Conservation (phyloP, 148 eudicot species). For the Vaccinium vitisidaea region DNA sequence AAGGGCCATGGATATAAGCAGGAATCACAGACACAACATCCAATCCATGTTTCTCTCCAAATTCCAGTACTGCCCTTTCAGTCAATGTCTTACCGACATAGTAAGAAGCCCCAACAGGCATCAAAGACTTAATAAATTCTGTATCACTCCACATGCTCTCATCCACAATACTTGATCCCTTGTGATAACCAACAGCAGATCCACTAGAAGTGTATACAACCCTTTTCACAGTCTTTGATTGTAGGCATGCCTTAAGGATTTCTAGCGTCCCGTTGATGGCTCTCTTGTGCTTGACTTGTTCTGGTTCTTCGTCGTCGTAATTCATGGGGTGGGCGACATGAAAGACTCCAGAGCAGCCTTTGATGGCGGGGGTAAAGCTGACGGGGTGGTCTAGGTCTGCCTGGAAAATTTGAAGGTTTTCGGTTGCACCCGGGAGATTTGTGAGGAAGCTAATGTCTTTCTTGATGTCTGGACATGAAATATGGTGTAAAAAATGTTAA, state of each 20-base stretch:
- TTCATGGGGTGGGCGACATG: slow-evolving; percentile 44
- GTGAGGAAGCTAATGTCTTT: slow-evolving; percentile 48
- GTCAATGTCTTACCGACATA: slow-evolving; percentile 35
- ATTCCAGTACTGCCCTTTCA: slow-evolving; percentile 40
- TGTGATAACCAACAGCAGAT: slow-evolving; percentile 18
- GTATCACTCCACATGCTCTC: slow-evolving; percentile 35
- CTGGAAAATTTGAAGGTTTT: slow-evolving; percentile 30
- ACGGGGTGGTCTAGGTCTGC: slow-evolving; percentile 39
- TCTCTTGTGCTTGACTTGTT: slow-evolving; percentile 27
- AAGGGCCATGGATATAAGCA: slow-evolving; percentile 33
- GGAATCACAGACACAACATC: slow-evolving; percentile 37
- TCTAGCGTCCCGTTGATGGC: slow-evolving; percentile 23
- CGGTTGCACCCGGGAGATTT: slow-evolving; percentile 38
- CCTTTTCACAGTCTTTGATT: slow-evolving; percentile 41
- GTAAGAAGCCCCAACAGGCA: slow-evolving; percentile 24
- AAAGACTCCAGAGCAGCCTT: slow-evolving; percentile 52
- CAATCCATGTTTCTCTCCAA: slow-evolving; percentile 33
- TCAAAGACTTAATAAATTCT: slow-evolving; percentile 20
- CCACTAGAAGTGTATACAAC: slow-evolving; percentile 46
- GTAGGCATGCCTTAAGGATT: slow-evolving; percentile 32
- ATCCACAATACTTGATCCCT: slow-evolving; percentile 18
- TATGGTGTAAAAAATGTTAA: background rate
- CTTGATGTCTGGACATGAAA: slow-evolving; percentile 21
- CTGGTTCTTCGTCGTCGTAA: slow-evolving; percentile 26
- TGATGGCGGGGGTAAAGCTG: slow-evolving; percentile 29